Evolutionary conservation across 177 flowering plant genomes (phyloP), one percentile per base, ranked within the genome.

Genomic region (Vitis hybrid): DNA sequence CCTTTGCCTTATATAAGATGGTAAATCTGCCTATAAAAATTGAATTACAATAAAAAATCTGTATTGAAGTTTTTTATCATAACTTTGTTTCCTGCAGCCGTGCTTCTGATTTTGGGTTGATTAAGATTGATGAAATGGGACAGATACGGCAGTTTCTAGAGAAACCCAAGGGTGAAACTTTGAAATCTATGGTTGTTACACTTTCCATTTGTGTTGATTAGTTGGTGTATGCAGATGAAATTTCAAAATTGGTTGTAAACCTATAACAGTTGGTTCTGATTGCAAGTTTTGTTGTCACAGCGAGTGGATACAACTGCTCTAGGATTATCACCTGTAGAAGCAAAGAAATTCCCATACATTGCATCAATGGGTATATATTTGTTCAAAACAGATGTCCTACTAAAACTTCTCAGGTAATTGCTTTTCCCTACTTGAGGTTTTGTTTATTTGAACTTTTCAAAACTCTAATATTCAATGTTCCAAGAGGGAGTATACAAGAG

Each of bases 301-400:
- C 83, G 76, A 86, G 87, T 84, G 55, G 91, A 88, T 72, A 86
- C 89, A 33, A 68, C 88, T 64, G 15, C 84, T 70, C 81, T 83
- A 13, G 91, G 89, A 65, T 74, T 87, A 50, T 80, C 88, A 19
- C 70, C 74, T 3, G 50, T 77, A 66, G 83, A 83, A 10, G 87
- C 88, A 16, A 60, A 60, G 63, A 69, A 57, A 60, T 75, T 61
- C 56, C 91, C 88, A 10, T 88, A 86, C 69, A 85, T 88, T 76
- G 90, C 90, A 63, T 88, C 92, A 14, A 87, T 88, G 90, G 90
- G 92, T 11, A 79, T 86, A n/a, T 88, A 88, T 69, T 75, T 86
- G 58, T 88, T 88, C 60, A 81, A 66, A 67, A 84, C 87, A 10
- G 88, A 88, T 45, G 87, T 86, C 53, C 72, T 88, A 51, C 78